Conservation (phyloP, 345 rosid genomes). For the Salix arbutifolia region DNA sequence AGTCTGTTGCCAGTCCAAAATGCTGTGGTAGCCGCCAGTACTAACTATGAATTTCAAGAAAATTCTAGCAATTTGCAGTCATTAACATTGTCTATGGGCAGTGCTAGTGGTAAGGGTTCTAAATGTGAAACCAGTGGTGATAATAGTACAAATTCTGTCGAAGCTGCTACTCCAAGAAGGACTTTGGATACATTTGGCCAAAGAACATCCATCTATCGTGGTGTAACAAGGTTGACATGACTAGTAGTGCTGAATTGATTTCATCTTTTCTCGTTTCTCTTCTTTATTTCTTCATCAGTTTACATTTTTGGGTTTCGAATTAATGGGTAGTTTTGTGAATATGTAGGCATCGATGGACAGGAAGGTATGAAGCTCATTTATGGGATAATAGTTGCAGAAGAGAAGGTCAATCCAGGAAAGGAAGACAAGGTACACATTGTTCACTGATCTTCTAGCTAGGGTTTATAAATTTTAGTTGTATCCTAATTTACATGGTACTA, state of each 20-base stretch:
- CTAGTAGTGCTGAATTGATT: neutral
- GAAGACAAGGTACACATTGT: conserved; percentile 69
- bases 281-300: neutral
- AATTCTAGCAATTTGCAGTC: conserved; percentile 70
- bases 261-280: neutral
- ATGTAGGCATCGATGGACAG: conserved; percentile 94
- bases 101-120: conserved; percentile 61
- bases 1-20: conserved; percentile 54
- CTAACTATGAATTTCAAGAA: conserved; percentile 62
- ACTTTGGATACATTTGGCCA: conserved; percentile 93
- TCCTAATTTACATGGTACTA: neutral
- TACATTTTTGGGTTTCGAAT: neutral
- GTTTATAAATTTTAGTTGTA: neutral
- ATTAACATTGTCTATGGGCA: conserved; percentile 85
- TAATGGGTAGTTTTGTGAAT: neutral
- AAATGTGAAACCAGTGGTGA: conserved; percentile 61
- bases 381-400: conserved; percentile 99
- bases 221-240: conserved; percentile 75
- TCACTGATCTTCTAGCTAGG: neutral
- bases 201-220: conserved; percentile 94
- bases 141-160: conserved; percentile 47
- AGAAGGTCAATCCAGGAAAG: conserved; percentile 99
- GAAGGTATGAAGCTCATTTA: conserved; percentile 98
- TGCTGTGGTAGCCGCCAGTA: conserved; percentile 30
- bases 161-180: conserved; percentile 66